Conservation (phyloP, 1,139 yeast species). For the Lodderomyces elongisporus region DNA sequence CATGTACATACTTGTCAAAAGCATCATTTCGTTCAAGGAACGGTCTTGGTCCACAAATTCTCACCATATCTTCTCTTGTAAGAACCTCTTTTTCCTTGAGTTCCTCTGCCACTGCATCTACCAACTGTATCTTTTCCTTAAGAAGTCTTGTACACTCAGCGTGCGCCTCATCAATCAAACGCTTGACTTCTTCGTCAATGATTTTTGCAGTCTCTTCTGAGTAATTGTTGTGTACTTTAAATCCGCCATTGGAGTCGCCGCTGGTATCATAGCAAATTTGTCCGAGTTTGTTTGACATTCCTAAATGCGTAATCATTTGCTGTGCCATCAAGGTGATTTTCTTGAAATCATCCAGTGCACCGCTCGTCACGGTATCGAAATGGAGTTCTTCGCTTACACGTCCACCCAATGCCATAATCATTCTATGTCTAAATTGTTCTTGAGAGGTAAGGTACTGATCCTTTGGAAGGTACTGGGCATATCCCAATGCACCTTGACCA, state of each 20-base stretch:
- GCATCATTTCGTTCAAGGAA: slow-evolving; percentile 77
- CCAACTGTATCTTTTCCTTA: slow-evolving; percentile 54
- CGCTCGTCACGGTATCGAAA: slow-evolving; percentile 73
- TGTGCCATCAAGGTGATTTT: slow-evolving; percentile 76
- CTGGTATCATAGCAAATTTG: slow-evolving; percentile 47
- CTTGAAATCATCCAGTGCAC: slow-evolving; percentile 78
- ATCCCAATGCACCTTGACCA: slow-evolving; percentile 81
- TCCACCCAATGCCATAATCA: slow-evolving; percentile 81
- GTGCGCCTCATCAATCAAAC: slow-evolving; percentile 52
- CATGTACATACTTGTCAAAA: slow-evolving; percentile 68
- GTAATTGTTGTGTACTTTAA: slow-evolving; percentile 62
- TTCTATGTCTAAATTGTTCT: slow-evolving; percentile 63
- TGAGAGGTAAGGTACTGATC: slow-evolving; percentile 65
- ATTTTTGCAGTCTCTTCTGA: slow-evolving; percentile 64
- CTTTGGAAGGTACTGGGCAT: slow-evolving; percentile 78
- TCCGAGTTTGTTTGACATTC: slow-evolving; percentile 72
- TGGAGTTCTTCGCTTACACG: slow-evolving; percentile 75
- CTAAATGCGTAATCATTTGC: slow-evolving; percentile 69
- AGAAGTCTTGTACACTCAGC: slow-evolving; percentile 51
- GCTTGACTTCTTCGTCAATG: slow-evolving; percentile 63
- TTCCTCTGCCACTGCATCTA: slow-evolving; percentile 66
- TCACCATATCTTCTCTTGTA: slow-evolving; percentile 78
- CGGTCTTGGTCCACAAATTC: slow-evolving; percentile 68
- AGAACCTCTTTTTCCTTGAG: slow-evolving; percentile 64
- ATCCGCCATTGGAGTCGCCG: slow-evolving; percentile 42